These are phyloP conservation scores for Yamadazyma aaseri DNA, from an alignment of 1,139 yeast genomes.

Conservation along the genomic window DNA sequence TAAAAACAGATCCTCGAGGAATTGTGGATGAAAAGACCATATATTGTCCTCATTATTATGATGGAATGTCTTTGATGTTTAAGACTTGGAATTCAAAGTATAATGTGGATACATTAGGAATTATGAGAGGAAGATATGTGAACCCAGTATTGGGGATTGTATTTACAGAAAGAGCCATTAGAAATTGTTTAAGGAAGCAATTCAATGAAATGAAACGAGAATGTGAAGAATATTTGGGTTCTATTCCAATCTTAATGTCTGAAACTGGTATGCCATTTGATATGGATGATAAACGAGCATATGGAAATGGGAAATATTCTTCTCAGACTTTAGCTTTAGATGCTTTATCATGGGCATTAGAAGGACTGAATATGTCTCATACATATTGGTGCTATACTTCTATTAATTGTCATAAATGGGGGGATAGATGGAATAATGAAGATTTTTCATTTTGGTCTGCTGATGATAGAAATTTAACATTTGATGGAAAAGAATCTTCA, in stretches of 20 bases:
- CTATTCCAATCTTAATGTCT: slow-evolving; percentile 72
- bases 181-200: slow-evolving; percentile 70
- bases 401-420: slow-evolving; percentile 72
- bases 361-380: slow-evolving; percentile 66
- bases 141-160: slow-evolving; percentile 78
- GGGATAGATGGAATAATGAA: slow-evolving; percentile 92
- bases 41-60: slow-evolving; percentile 87
- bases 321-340: slow-evolving; percentile 83
- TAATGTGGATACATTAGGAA: slow-evolving; percentile 88
- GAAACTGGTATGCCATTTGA: slow-evolving; percentile 99
- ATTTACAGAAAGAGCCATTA: slow-evolving; percentile 74
- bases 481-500: slow-evolving; percentile 13
- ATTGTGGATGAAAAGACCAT: slow-evolving; percentile 65
- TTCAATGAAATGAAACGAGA: slow-evolving; percentile 63
- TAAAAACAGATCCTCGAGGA: slow-evolving; percentile 48
- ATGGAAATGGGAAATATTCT: slow-evolving; percentile 57
- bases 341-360: slow-evolving; percentile 77
- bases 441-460: slow-evolving; percentile 85
- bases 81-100: slow-evolving; percentile 75
- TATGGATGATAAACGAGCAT: slow-evolving; percentile 79
- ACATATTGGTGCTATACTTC: slow-evolving; percentile 86
- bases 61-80: slow-evolving; percentile 89
- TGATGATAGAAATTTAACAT: slow-evolving; percentile 49
- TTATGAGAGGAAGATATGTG: slow-evolving; percentile 73
- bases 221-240: slow-evolving; percentile 57